phyloP scores from a whole-genome alignment of 768 basidiomycete species.

The Lentinula raphanica region DNA sequence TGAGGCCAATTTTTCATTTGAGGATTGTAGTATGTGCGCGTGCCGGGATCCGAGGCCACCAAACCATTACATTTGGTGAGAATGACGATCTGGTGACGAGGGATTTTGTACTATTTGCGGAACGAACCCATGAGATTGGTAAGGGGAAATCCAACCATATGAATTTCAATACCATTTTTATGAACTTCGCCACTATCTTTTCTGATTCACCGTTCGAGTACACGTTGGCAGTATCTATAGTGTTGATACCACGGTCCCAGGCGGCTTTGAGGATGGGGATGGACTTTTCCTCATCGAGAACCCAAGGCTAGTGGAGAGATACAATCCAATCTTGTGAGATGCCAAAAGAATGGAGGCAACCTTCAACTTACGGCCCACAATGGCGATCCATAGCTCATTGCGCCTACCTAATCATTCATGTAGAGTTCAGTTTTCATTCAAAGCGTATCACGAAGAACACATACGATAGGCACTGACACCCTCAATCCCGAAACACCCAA shows the following conservation, averaged over 20 bases:
- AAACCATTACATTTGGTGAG: slow-evolving; percentile 18
- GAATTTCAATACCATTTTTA: slow-evolving; percentile 24
- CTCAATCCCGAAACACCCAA: slow-evolving; percentile 2
- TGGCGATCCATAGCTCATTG: slow-evolving; percentile 20
- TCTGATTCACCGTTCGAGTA: slow-evolving; percentile 38
- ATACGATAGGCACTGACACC: slow-evolving; percentile 5
- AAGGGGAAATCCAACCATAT: too few species aligned
- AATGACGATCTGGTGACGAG: slow-evolving; percentile 12
- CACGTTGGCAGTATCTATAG: slow-evolving; percentile 32
- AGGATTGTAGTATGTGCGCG: not conserved
- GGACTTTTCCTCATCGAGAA: slow-evolving; percentile 40
- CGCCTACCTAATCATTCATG: slow-evolving; percentile 15
- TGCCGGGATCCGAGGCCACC: slow-evolving; percentile 1
- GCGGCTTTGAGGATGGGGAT: slow-evolving; percentile 43
- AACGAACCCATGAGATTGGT: not conserved
- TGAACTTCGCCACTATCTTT: slow-evolving; percentile 35
- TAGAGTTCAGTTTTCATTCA: not conserved
- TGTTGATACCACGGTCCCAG: slow-evolving; percentile 32
- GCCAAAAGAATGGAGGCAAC: not conserved
- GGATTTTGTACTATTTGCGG: slow-evolving; percentile 23
- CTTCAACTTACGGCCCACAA: slow-evolving; percentile 11
- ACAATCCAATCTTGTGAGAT: too few species aligned
- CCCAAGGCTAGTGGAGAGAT: slow-evolving; percentile 38
- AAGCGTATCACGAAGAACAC: not conserved
- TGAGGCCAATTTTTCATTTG: slow-evolving; percentile 8